Percentiles rank a stretch among this genome's conserved stretches.
Conservation (phyloP, 2,329 filamentous ascomycete genomes). For the Leptographium wingfieldii region DNA sequence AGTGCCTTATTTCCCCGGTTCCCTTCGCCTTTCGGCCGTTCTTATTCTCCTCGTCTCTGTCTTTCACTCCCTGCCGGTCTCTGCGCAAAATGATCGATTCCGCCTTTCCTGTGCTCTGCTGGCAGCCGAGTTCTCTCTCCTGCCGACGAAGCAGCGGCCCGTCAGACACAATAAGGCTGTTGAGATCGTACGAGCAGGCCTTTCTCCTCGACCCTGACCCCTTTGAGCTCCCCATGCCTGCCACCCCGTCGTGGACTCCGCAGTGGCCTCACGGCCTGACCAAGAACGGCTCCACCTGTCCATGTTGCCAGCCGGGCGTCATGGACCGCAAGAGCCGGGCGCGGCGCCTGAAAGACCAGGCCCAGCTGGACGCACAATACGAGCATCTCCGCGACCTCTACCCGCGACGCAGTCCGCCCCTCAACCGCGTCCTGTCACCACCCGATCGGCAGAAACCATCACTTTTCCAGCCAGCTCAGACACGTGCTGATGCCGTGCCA, state of each 20-base stretch:
- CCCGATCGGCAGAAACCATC: background rate
- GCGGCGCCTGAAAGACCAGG: background rate
- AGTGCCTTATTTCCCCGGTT: background rate
- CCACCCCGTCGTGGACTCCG: background rate
- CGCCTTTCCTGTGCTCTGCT: background rate
- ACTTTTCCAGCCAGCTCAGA: background rate
- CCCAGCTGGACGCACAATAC: background rate
- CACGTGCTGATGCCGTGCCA: background rate
- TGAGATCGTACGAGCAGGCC: background rate
- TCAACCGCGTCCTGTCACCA: background rate
- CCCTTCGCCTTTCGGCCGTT: background rate
- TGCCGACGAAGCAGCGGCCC: background rate
- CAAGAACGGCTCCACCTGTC: background rate
- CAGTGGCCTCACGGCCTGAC: conserved; percentile 1
- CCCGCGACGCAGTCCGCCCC: background rate
- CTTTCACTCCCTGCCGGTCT: background rate
- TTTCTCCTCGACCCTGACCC: background rate
- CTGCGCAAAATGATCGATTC: background rate
- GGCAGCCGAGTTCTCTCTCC: background rate
- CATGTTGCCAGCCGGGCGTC: conserved; percentile 1
- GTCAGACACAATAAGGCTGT: background rate
- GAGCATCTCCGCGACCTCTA: background rate
- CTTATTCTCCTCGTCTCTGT: background rate
- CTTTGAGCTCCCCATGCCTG: background rate
- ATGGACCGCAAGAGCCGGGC: background rate